These are phyloP conservation scores for Talaromyces sp. DNA, from an alignment of 2,329 filamentous ascomycete genomes.

Conservation along the genomic window DNA sequence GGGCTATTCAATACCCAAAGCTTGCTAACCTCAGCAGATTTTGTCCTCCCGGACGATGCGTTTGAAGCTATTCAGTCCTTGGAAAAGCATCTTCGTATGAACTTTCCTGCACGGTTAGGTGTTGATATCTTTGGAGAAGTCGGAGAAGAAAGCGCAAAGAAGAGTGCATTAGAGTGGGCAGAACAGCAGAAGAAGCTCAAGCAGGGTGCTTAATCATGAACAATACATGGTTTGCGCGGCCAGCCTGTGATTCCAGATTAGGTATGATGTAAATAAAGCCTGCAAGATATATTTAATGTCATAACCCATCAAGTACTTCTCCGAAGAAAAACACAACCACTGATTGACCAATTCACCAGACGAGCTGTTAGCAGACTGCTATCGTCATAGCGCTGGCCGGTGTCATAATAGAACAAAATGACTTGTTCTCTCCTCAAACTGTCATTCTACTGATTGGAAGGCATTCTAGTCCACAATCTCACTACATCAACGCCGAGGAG, in stretches of 20 bases:
- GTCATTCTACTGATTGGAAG: not conserved
- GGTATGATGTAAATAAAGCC: not conserved
- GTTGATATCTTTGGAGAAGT: not conserved
- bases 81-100: not conserved
- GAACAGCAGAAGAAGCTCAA: not conserved
- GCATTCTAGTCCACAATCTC: not conserved
- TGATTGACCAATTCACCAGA: no score
- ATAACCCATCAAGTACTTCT: not conserved
- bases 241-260: not conserved
- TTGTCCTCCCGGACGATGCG: not conserved
- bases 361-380: not conserved
- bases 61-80: not conserved
- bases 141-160: not conserved
- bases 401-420: not conserved
- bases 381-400: not conserved
- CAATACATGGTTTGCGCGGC: not conserved
- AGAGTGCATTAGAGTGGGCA: not conserved
- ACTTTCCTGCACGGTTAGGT: not conserved
- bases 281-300: not conserved
- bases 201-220: not conserved
- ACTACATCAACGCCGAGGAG: not conserved
- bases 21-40: not conserved
- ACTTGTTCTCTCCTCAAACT: not conserved
- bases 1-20: not conserved
- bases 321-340: not conserved